Percentiles rank a stretch among this genome's conserved stretches.
Conservation (phyloP, 2,329 filamentous ascomycete species). For the Claviceps africana region DNA sequence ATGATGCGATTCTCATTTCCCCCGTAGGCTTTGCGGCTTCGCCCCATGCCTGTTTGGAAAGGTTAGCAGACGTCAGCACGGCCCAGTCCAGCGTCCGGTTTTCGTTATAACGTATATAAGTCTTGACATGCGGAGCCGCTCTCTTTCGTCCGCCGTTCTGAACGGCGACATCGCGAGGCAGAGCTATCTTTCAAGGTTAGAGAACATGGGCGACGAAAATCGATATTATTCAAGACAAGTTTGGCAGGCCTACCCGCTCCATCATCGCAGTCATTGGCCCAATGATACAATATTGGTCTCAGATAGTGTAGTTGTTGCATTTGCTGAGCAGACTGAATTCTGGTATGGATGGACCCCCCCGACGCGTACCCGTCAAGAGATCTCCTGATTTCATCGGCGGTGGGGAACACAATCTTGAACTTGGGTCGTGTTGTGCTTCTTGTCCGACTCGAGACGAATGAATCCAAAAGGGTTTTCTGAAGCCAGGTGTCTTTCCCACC, state of each 20-base stretch:
- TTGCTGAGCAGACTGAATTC: slow-evolving; percentile 55
- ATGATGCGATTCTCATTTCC: slow-evolving; percentile 61
- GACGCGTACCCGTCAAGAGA: slow-evolving; percentile 68
- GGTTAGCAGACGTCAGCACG: slow-evolving; percentile 76
- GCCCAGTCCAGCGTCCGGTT: slow-evolving; percentile 60
- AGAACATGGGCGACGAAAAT: background rate
- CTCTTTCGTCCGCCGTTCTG: slow-evolving; percentile 46
- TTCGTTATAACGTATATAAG: slow-evolving; percentile 56
- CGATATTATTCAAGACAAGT: background rate
- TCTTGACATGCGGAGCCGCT: slow-evolving; percentile 82
- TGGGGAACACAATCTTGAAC: slow-evolving; percentile 69
- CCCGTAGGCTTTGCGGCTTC: slow-evolving; percentile 41
- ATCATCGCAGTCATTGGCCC: slow-evolving; percentile 46
- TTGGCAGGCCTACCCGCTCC: slow-evolving; percentile 13
- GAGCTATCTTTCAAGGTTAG: slow-evolving; percentile 10
- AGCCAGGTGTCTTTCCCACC: slow-evolving; percentile 61
- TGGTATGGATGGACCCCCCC: slow-evolving; percentile 71
- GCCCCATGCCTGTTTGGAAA: slow-evolving; percentile 85
- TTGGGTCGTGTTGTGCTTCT: slow-evolving; percentile 23
- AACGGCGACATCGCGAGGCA: slow-evolving; percentile 10
- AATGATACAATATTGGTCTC: slow-evolving; percentile 57
- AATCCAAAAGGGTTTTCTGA: slow-evolving; percentile 44
- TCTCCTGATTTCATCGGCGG: slow-evolving; percentile 58
- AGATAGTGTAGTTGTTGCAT: slow-evolving; percentile 62
- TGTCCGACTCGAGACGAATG: slow-evolving; percentile 24